These are phyloP conservation scores for Solanum piurae DNA, from an alignment of 257 asterid genomes.

Conservation along the genomic window DNA sequence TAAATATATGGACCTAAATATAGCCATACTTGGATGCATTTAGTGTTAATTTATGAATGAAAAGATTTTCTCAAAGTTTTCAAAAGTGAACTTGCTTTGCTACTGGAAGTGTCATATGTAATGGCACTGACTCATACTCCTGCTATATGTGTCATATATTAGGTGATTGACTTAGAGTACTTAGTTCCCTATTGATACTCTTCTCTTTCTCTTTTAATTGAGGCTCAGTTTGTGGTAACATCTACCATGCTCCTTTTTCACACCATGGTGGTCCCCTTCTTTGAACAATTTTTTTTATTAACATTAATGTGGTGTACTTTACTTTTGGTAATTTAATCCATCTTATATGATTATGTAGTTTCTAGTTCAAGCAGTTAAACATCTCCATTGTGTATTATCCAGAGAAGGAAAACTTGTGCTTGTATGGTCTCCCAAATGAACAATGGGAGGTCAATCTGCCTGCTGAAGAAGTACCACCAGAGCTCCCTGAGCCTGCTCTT, in stretches of 20 bases:
- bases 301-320: not conserved
- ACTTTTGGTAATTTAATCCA: not conserved
- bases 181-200: not conserved
- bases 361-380: not conserved
- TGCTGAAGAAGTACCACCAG: constrained; percentile 60
- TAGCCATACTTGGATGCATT: not conserved
- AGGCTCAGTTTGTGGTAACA: not conserved
- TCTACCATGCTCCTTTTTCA: not conserved
- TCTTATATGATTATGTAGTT: constrained; percentile 1
- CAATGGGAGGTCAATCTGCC: constrained; percentile 59
- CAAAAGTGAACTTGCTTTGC: not conserved
- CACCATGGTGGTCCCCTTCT: not conserved
- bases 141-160: not conserved
- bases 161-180: not conserved
- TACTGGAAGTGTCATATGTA: not conserved
- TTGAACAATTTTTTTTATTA: not conserved
- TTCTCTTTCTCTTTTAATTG: not conserved
- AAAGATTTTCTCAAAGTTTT: not conserved
- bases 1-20: not conserved
- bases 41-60: not conserved
- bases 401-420: constrained; percentile 58
- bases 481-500: constrained; percentile 60
- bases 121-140: not conserved
- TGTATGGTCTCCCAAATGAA: constrained; percentile 50
- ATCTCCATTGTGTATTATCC: constrained; percentile 4